These are phyloP conservation scores for Laetiporus sulphureus DNA, from an alignment of 1,284 basidiomycete genomes.

Conservation along the genomic window DNA sequence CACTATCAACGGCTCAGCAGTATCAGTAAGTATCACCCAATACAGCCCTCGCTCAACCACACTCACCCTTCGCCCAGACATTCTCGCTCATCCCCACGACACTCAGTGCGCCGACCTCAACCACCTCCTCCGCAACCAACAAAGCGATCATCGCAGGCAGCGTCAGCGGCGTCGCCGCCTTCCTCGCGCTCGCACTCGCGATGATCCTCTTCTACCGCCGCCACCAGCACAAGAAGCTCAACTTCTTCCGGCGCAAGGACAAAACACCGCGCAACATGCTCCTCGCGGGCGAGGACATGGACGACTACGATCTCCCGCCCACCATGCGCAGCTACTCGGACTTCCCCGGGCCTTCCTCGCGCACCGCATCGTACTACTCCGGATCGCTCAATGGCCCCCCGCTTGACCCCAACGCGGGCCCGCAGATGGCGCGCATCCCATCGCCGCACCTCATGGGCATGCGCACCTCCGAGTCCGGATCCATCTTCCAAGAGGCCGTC, in stretches of 20 bases:
- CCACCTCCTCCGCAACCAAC: conserved; percentile 14
- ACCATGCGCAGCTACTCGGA: conserved; percentile 26
- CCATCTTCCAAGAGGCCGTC: conserved; percentile 43
- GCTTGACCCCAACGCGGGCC: conserved; percentile 7
- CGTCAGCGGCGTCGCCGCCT: conserved; percentile 34
- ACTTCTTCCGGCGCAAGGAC: conserved; percentile 31
- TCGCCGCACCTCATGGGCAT: conserved; percentile 33
- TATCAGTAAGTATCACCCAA: no score
- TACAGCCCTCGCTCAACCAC: no score
- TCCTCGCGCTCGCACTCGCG: conserved; percentile 33
- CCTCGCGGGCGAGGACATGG: conserved; percentile 41
- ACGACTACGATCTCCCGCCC: conserved; percentile 29
- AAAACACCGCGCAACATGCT: conserved; percentile 32
- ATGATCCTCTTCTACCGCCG: conserved; percentile 36
- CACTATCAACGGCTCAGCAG: no score
- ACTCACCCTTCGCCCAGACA: no score
- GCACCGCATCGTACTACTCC: conserved; percentile 9
- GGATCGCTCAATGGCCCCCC: neutral
- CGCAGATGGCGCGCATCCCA: conserved; percentile 3
- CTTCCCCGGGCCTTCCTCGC: conserved; percentile 23
- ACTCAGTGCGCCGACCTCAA: conserved; percentile 6
- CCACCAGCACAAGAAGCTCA: conserved; percentile 33
- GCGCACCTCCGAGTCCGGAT: conserved; percentile 38
- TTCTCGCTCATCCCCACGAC: no score
- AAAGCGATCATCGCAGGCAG: conserved; percentile 40